phyloP scores from a whole-genome alignment of 2,329 filamentous ascomycete species.

The Pseudomassariella vexata region DNA sequence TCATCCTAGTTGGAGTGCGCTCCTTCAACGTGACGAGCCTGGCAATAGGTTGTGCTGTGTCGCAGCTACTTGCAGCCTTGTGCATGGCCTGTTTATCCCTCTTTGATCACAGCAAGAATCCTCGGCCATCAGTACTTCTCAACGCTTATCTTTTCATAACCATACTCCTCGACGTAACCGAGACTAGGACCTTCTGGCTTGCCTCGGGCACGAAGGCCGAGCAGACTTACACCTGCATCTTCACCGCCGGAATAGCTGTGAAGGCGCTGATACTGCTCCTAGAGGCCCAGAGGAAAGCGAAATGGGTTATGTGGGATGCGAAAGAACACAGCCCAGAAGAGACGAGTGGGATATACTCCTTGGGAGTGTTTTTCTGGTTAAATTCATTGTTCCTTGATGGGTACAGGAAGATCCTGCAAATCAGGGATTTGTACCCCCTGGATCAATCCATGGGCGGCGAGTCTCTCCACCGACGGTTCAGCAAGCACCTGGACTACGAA shows the following conservation, averaged over 20 bases:
- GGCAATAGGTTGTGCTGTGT: slow-evolving; percentile 5
- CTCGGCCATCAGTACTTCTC: slow-evolving; percentile 36
- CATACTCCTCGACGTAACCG: slow-evolving; percentile 35
- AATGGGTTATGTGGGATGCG: slow-evolving; percentile 9
- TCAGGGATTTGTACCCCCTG: slow-evolving; percentile 27
- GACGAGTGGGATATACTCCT: slow-evolving; percentile 26
- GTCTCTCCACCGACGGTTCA: slow-evolving; percentile 13
- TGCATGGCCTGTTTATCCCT: slow-evolving; percentile 9
- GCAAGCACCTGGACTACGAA: slow-evolving; percentile 7
- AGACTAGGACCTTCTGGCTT: slow-evolving; percentile 26
- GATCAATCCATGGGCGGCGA: slow-evolving; percentile 14
- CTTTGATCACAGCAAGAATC: slow-evolving; percentile 12
- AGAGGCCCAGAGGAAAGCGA: slow-evolving; percentile 15
- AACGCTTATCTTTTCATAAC: slow-evolving; percentile 33
- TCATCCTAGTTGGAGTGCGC: slow-evolving; percentile 6
- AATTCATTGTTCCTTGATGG: slow-evolving; percentile 27
- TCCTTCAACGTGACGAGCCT: slow-evolving; percentile 5
- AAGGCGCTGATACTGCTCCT: slow-evolving; percentile 14
- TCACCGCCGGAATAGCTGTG: slow-evolving; percentile 10
- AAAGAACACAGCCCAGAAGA: slow-evolving; percentile 26
- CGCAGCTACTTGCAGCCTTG: slow-evolving; percentile 7
- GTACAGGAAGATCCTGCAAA: slow-evolving; percentile 24
- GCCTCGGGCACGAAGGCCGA: slow-evolving; percentile 8
- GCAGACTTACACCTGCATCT: slow-evolving; percentile 10
- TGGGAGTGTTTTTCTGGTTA: slow-evolving; percentile 29